These are phyloP conservation scores for Aspergillus bombycis DNA, from an alignment of 2,329 filamentous ascomycete species.

Conservation along the genomic window DNA sequence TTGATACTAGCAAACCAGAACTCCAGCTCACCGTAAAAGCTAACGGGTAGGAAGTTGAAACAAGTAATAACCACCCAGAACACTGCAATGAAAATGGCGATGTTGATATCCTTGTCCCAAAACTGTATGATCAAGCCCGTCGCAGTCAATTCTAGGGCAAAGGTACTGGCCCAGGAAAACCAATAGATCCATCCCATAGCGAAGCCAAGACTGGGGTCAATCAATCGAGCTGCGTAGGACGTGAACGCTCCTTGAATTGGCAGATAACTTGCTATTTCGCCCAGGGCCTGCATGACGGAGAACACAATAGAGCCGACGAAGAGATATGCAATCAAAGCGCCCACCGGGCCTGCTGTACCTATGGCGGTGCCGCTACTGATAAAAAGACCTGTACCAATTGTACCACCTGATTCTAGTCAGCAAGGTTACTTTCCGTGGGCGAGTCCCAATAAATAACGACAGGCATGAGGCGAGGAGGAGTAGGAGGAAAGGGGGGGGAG, in stretches of 20 bases:
- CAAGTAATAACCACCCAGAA: conserved; percentile 73
- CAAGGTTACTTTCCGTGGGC: neutral
- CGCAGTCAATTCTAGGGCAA: conserved; percentile 72
- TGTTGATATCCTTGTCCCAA: conserved; percentile 65
- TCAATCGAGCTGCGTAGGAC: conserved; percentile 73
- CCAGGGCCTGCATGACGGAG: conserved; percentile 69
- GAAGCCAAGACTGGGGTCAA: conserved; percentile 73
- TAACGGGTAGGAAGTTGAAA: conserved; percentile 72
- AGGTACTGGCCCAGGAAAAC: conserved; percentile 76
- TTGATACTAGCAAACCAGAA: conserved; percentile 80
- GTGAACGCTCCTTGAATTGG: conserved; percentile 78
- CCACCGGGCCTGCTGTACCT: conserved; percentile 65
- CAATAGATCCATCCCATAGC: conserved; percentile 84
- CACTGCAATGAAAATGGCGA: conserved; percentile 72
- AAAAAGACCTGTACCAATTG: conserved; percentile 74
- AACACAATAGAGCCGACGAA: conserved; percentile 74
- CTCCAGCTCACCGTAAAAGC: conserved; percentile 75
- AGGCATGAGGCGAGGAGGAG: neutral
- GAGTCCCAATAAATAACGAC: neutral
- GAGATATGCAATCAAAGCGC: conserved; percentile 68
- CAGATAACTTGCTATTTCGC: conserved; percentile 76
- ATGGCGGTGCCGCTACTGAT: conserved; percentile 68
- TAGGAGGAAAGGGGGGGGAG: neutral
- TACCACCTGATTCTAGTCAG: conserved; percentile 59
- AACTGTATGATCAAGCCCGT: conserved; percentile 76